Conservation (phyloP, 169 alveolate genomes). For the Plasmodium chabaudi region DNA sequence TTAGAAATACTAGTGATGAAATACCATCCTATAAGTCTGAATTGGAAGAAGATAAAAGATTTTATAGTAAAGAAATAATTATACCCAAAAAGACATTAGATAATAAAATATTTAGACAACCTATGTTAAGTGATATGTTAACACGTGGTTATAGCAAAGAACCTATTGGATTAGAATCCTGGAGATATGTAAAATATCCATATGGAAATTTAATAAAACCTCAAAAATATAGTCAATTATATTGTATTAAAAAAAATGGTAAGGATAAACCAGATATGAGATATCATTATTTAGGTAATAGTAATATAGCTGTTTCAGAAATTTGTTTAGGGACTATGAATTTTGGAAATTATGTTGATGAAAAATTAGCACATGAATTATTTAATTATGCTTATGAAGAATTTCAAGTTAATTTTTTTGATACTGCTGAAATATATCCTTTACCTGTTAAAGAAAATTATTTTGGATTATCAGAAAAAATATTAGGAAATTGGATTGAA, state of each 20-base stretch:
- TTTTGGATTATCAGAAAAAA: slow-evolving; percentile 83
- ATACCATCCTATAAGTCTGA: slow-evolving; percentile 63
- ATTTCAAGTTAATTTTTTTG: slow-evolving; percentile 85
- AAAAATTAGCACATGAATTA: slow-evolving; percentile 80
- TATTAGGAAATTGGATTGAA: slow-evolving; percentile 82
- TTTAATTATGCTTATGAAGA: slow-evolving; percentile 87
- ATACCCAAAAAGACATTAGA: slow-evolving; percentile 83
- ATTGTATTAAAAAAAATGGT: slow-evolving; percentile 72
- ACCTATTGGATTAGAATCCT: slow-evolving; percentile 71
- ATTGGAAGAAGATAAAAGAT: slow-evolving; percentile 63
- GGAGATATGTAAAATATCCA: slow-evolving; percentile 72
- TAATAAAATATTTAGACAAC: slow-evolving; percentile 85
- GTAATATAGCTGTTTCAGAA: slow-evolving; percentile 86
- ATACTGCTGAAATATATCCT: slow-evolving; percentile 92
- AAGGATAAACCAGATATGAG: slow-evolving; percentile 77
- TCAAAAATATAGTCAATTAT: slow-evolving; percentile 74
- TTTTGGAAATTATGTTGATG: slow-evolving; percentile 85
- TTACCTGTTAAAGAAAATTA: slow-evolving; percentile 83
- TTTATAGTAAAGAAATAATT: slow-evolving; percentile 68
- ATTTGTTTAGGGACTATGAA: slow-evolving; percentile 92
- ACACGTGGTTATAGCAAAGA: slow-evolving; percentile 77
- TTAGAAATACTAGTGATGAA: slow-evolving; percentile 53
- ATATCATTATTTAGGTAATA: slow-evolving; percentile 79
- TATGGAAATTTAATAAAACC: slow-evolving; percentile 73
- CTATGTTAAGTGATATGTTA: slow-evolving; percentile 85